Evolutionary conservation across 2,329 filamentous ascomycete genomes (phyloP).

Genomic region (Chaetomiaceae sp.): DNA sequence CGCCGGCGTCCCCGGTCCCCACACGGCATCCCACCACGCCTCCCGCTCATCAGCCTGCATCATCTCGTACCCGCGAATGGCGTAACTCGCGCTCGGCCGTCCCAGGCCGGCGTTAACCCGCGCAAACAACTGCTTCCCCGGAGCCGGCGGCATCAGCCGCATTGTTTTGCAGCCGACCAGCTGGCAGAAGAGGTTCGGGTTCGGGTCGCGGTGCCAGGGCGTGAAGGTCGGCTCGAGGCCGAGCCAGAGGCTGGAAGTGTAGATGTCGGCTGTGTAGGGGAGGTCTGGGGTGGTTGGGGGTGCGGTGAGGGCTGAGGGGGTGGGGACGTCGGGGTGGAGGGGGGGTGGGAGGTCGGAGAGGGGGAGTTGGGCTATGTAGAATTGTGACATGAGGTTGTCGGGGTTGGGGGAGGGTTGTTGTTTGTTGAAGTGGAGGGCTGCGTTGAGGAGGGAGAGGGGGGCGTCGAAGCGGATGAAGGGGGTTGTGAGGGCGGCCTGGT

Average conservation of each 20-base stretch:
- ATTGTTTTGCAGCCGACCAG: constrained; percentile 68
- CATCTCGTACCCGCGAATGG: constrained; percentile 78
- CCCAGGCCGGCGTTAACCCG: constrained; percentile 42
- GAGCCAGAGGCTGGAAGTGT: constrained; percentile 82
- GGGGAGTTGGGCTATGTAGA: constrained; percentile 84
- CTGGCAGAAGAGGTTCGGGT: constrained; percentile 89
- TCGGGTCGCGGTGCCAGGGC: constrained; percentile 86
- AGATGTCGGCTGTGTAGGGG: constrained; percentile 76
- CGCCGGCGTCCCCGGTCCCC: constrained; percentile 42
- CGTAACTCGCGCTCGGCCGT: constrained; percentile 35
- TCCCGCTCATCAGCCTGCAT: constrained; percentile 74
- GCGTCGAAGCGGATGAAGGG: constrained; percentile 54
- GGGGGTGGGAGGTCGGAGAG: constrained; percentile 61
- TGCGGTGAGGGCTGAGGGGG: constrained; percentile 55
- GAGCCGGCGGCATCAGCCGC: constrained; percentile 61
- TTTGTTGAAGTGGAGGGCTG: constrained; percentile 48
- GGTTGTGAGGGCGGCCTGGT: background rate
- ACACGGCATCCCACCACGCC: constrained; percentile 64
- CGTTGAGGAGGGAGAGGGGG: constrained; percentile 61
- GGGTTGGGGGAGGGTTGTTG: no score
- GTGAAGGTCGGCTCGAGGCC: constrained; percentile 84
- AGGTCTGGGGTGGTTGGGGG: constrained; percentile 23
- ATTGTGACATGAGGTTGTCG: constrained; percentile 31
- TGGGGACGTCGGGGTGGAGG: constrained; percentile 63
- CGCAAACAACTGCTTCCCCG: constrained; percentile 62